Evolutionary conservation across 176 grass and related monocot species (phyloP).

Genomic region (Triticum aestivum): DNA sequence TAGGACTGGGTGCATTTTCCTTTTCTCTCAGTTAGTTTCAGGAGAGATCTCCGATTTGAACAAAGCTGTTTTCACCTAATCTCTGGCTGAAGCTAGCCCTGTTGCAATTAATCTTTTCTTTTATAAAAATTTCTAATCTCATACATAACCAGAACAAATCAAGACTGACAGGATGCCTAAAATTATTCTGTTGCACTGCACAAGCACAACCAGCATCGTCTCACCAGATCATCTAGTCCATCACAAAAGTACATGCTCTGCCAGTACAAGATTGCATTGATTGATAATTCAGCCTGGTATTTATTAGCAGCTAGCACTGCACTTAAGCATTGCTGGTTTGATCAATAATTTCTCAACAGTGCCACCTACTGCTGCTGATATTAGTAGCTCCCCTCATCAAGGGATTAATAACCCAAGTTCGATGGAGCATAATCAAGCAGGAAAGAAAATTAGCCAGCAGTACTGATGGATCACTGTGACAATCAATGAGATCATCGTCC

Average conservation of each 20-base stretch:
- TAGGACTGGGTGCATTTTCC: conserved; percentile 31
- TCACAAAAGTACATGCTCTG: neutral
- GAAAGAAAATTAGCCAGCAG: neutral
- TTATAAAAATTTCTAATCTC: too few relatives aligned
- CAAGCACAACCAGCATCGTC: neutral
- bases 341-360: neutral
- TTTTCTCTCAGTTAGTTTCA: conserved; percentile 32
- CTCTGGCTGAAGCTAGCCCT: conserved; percentile 34
- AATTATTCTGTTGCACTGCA: neutral
- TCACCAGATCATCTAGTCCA: conserved; percentile 15
- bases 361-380: neutral
- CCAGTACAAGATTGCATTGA: neutral
- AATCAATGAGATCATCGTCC: conserved; percentile 12
- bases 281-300: neutral
- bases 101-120: neutral
- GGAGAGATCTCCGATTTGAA: conserved; percentile 61
- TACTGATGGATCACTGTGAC: neutral
- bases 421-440: neutral
- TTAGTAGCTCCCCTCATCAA: neutral
- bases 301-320: conserved; percentile 7
- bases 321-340: neutral
- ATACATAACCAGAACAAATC: neutral
- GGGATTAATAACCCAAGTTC: neutral
- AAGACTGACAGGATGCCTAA: neutral
- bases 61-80: conserved; percentile 44